Conservation (phyloP, 352 stramenopile genomes). For the Pilasporangium apinafurcum region DNA sequence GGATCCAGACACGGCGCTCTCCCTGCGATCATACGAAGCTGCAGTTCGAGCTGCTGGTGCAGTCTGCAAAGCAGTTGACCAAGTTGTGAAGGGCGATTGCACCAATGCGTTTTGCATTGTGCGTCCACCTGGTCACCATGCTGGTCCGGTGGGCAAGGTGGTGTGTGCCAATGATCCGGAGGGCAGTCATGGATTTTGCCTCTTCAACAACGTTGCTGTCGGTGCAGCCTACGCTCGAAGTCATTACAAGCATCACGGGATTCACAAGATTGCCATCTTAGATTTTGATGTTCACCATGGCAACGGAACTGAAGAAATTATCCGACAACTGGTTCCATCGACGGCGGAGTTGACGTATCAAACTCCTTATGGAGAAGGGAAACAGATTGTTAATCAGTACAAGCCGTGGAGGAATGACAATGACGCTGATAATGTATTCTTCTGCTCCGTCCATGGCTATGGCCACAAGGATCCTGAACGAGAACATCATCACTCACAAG, state of each 20-base stretch:
- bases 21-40: conserved; percentile 65
- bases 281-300: conserved; percentile 99
- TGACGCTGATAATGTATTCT: conserved; percentile 95
- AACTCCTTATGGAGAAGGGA: conserved; percentile 88
- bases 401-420: conserved; percentile 95
- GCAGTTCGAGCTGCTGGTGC: conserved; percentile 74
- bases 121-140: conserved; percentile 96
- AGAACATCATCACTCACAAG: conserved; percentile 27
- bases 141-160: conserved; percentile 91
- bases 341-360: conserved; percentile 74
- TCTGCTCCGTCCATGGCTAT: conserved; percentile 88
- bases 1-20: conserved; percentile 81
- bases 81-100: conserved; percentile 81
- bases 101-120: conserved; percentile 96
- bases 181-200: conserved; percentile 91
- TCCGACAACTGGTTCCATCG: conserved; percentile 89
- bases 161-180: conserved; percentile 89
- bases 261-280: conserved; percentile 94
- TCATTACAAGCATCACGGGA: conserved; percentile 88
- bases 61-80: conserved; percentile 81
- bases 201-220: conserved; percentile 98
- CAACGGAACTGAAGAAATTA: conserved; percentile 97
- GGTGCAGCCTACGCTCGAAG: conserved; percentile 93
- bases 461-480: conserved; percentile 63
- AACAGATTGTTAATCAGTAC: conserved; percentile 84